Evolutionary conservation across 495 filamentous ascomycete genomes (phyloP), one percentile per base, ranked within the genome.

Genomic region (Darksidea phi): DNA sequence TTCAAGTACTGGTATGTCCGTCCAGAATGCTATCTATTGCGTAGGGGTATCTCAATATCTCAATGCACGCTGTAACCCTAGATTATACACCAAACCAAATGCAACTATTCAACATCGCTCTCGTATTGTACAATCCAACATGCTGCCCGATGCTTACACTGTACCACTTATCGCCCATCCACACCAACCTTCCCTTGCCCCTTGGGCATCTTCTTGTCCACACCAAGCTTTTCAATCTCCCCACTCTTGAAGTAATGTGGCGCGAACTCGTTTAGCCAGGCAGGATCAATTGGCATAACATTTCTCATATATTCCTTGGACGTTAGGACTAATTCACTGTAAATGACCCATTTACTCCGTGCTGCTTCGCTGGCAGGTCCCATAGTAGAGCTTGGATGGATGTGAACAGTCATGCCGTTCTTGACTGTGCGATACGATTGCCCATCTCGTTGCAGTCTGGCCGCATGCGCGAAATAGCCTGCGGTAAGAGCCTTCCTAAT

Each of bases 201-300:
- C 71, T 86, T 88, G 1, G 84, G 84, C 79, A 89, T 83, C 76
- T 96, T 97, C 78, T 81, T 86, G 52, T 89, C 88, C 71, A 86
- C 76, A 15, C 86, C 87, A 59, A 97, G 59, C 18, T 81, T 84
- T 71, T 97, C 95, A 45, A 97, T 70, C 70, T 97, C 93, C 75
- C 89, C 88, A 79, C 88, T 90, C 77, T 96, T 96, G 70, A 97
- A 88, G 70, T 89, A 97, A 77, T 98, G 94, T 57, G 92, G 95
- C 46, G 95, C 94, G 43, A 91, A 89, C 74, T 98, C 94, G 4
- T 86, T 82, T 63, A 98, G 69, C 91, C 90, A 96, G 71, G 89
- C 86, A 0, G 88, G 77, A 65, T 93, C 84, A 18, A 97, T 77
- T 1, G 91, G 93, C 79, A 97, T 87, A 32, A 86, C 85, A 64